Evolutionary conservation across 768 basidiomycete genomes (phyloP).

Genomic region (Rhodotorula paludigena): DNA sequence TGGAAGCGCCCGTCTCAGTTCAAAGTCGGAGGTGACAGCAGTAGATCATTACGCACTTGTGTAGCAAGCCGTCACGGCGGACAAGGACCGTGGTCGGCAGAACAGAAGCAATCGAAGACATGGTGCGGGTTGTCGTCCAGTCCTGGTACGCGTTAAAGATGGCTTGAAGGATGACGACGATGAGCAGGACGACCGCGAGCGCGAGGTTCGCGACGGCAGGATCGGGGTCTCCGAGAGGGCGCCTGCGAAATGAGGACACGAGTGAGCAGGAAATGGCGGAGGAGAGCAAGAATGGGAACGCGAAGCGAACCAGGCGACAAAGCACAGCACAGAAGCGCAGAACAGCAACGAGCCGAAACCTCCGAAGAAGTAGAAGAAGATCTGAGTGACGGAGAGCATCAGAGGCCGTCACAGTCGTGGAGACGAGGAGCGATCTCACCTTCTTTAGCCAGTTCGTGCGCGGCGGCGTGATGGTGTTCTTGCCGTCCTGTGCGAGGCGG

Average conservation of each 20-base stretch:
- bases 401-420: neutral
- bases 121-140: slow-evolving; percentile 58
- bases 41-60: neutral
- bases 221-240: slow-evolving; percentile 58
- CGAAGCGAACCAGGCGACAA: slow-evolving; percentile 51
- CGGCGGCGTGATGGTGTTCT: slow-evolving; percentile 55
- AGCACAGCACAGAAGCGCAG: slow-evolving; percentile 57
- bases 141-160: slow-evolving; percentile 48
- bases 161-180: slow-evolving; percentile 46
- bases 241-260: slow-evolving; percentile 48
- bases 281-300: neutral
- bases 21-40: neutral
- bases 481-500: slow-evolving; percentile 52
- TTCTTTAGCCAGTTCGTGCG: slow-evolving; percentile 54
- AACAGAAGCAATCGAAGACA: slow-evolving; percentile 56
- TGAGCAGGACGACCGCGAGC: slow-evolving; percentile 57
- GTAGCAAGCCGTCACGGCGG: slow-evolving; percentile 41
- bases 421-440: slow-evolving; percentile 28
- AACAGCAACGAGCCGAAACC: slow-evolving; percentile 60
- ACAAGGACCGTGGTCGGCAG: slow-evolving; percentile 46
- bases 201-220: slow-evolving; percentile 59
- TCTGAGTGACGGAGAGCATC: slow-evolving; percentile 32
- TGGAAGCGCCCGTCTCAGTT: neutral
- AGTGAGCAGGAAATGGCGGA: slow-evolving; percentile 17
- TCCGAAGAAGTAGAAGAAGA: slow-evolving; percentile 56